Percentiles rank a stretch among this genome's conserved stretches.
Evolutionary conservation across 169 alveolate species (phyloP).

Genomic region (Theileria sp.): DNA sequence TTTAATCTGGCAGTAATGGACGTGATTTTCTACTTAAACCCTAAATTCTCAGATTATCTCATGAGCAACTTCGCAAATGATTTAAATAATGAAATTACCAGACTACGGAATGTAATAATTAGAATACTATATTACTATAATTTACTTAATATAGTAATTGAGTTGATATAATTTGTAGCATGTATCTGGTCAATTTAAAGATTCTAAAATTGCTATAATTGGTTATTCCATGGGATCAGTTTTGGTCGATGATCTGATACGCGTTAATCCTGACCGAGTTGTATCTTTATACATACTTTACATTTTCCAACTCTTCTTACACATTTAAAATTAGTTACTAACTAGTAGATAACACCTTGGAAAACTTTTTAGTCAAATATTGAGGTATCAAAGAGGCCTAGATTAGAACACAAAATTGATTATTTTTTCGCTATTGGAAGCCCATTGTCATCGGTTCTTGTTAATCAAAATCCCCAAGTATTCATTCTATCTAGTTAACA

Average conservation of each 20-base stretch:
- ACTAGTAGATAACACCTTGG: neutral
- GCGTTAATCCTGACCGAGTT: conserved; percentile 64
- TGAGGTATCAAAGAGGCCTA: conserved; percentile 46
- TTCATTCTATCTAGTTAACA: neutral
- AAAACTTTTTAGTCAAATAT: conserved; percentile 30
- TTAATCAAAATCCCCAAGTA: conserved; percentile 74
- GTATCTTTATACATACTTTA: neutral
- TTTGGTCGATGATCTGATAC: conserved; percentile 75
- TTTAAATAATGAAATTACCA: conserved; percentile 68
- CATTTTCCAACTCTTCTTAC: neutral
- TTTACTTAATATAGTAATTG: neutral
- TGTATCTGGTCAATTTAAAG: conserved; percentile 69
- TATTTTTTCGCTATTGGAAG: conserved; percentile 80
- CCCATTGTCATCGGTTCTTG: conserved; percentile 76
- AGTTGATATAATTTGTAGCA: conserved; percentile 39
- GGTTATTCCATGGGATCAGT: conserved; percentile 85
- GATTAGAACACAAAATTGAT: conserved; percentile 76
- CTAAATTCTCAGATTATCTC: conserved; percentile 79
- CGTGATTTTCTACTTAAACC: conserved; percentile 76
- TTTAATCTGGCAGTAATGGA: conserved; percentile 56
- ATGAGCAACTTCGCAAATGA: conserved; percentile 76
- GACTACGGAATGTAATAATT: conserved; percentile 61
- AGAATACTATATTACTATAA: too few relatives aligned
- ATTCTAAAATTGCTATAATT: conserved; percentile 75
- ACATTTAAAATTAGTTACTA: neutral